Conservation (phyloP, 768 basidiomycete species). For the Lactifluus echinatus region DNA sequence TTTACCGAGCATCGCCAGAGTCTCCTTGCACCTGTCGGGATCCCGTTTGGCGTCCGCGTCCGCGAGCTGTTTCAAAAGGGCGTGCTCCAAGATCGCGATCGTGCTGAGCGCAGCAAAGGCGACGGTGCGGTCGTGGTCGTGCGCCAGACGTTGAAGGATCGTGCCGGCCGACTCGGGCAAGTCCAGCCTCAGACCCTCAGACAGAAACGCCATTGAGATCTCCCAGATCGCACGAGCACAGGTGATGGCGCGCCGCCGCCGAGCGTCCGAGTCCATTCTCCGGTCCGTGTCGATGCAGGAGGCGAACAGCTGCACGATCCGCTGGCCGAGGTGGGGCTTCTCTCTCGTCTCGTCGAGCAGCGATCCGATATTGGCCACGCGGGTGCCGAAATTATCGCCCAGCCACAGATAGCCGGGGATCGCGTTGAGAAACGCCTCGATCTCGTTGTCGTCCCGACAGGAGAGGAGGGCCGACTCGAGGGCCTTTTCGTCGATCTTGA, state of each 20-base stretch:
- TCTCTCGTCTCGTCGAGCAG: neutral
- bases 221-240: slow-evolving; percentile 9
- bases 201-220: slow-evolving; percentile 3
- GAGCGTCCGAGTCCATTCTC: slow-evolving; percentile 5
- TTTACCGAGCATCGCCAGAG: no score
- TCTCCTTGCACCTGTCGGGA: no score
- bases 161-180: neutral
- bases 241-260: slow-evolving; percentile 8
- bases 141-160: neutral
- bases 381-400: neutral
- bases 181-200: neutral
- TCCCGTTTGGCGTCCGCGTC: no score
- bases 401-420: neutral
- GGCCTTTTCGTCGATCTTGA: neutral
- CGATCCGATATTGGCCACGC: neutral
- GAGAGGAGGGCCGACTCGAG: neutral
- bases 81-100: neutral
- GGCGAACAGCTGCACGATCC: slow-evolving; percentile 1
- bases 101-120: neutral
- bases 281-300: slow-evolving; percentile 1
- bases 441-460: neutral
- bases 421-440: neutral
- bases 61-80: neutral
- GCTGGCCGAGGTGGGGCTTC: neutral
- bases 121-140: neutral